These are phyloP conservation scores for Brassica hybrid DNA, from an alignment of 441 rosid genomes.

Conservation along the genomic window DNA sequence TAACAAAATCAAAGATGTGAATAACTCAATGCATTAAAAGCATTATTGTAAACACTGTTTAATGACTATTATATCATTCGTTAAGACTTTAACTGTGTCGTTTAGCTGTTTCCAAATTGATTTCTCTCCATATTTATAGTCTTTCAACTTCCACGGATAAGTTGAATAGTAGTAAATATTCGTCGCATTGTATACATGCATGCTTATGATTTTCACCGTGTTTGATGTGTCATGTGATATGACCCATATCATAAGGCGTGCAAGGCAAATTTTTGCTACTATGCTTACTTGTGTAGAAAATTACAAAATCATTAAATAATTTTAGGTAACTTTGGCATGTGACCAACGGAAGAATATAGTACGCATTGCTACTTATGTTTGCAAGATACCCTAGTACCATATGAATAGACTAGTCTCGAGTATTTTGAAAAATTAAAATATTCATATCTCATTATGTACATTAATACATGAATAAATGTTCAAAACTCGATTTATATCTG, in stretches of 20 bases:
- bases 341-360: conserved; percentile 28
- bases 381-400: background rate
- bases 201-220: conserved; percentile 19
- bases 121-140: background rate
- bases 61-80: no score
- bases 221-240: conserved; percentile 13
- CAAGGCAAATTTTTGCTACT: conserved; percentile 2
- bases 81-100: no score
- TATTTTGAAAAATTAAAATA: no score
- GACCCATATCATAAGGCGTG: conserved; percentile 19
- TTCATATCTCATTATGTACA: background rate
- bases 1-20: background rate
- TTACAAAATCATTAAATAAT: conserved; percentile 21
- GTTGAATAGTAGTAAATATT: background rate
- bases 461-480: no score
- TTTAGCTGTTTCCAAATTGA: background rate
- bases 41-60: conserved; percentile 16
- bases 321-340: conserved; percentile 34
- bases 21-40: conserved; percentile 6
- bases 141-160: background rate
- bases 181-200: background rate
- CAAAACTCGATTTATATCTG: background rate
- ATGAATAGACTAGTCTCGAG: no score
- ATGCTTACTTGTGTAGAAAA: conserved; percentile 21
- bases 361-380: conserved; percentile 30